A percentile compares a stretch with the other conserved stretches of the same genome.
Evolutionary conservation across 2,329 filamentous ascomycete genomes (phyloP).

Genomic region (Curvularia spicifera): DNA sequence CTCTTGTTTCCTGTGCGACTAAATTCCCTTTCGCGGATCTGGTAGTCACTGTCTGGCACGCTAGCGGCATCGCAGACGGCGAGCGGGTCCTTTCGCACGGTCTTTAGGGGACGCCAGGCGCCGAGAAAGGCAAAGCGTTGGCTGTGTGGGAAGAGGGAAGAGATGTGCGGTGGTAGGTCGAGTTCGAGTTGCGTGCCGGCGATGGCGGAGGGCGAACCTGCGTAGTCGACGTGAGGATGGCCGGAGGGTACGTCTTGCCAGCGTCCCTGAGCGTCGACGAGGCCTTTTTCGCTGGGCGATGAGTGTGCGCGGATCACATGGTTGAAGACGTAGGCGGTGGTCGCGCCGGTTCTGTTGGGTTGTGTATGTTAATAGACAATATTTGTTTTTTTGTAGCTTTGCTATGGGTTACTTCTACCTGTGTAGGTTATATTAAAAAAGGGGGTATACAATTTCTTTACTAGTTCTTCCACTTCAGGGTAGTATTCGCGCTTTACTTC

Average conservation of each 20-base stretch:
- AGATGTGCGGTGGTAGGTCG: conserved; percentile 19
- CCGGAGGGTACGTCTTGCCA: conserved; percentile 42
- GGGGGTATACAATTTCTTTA: conserved; percentile 19
- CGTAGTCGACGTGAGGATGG: conserved; percentile 33
- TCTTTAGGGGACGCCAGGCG: conserved; percentile 39
- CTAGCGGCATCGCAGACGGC: conserved; percentile 31
- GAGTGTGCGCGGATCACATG: conserved; percentile 54
- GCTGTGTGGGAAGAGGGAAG: conserved; percentile 8
- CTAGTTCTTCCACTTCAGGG: conserved; percentile 21
- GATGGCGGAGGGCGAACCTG: conserved; percentile 16
- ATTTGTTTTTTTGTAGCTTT: neutral
- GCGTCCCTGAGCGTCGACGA: conserved; percentile 54
- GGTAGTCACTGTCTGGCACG: conserved; percentile 27
- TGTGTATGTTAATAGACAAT: neutral
- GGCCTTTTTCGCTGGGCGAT: conserved; percentile 53
- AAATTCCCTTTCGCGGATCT: conserved; percentile 24
- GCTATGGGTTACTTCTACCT: neutral
- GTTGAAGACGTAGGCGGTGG: conserved; percentile 39
- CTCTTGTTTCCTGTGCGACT: conserved; percentile 23
- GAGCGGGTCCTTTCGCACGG: conserved; percentile 33
- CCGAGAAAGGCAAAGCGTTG: conserved; percentile 38
- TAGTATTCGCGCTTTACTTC: conserved; percentile 27
- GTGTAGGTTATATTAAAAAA: neutral
- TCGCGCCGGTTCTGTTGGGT: conserved; percentile 22
- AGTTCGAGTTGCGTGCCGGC: conserved; percentile 27